Base-by-base conservation (phyloP, 768 basidiomycete species). In the Mycena capillaripes region DNA sequence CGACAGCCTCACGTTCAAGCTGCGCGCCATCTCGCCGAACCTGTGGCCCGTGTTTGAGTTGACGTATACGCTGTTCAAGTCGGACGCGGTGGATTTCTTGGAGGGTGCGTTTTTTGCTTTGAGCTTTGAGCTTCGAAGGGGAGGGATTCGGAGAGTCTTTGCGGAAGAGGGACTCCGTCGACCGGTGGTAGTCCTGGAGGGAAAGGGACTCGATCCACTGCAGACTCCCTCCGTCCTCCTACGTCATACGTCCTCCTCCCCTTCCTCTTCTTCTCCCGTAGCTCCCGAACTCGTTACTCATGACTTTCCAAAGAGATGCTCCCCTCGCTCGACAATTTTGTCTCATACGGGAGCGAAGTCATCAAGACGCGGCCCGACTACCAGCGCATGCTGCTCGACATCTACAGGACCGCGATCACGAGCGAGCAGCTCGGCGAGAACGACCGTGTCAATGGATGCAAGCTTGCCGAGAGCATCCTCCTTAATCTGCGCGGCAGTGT, bases 11-110 rank as follows among this genome's bases (percentile, higher is more conserved):
- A 95, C 95, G 0, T 97, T 95, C 87, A 94, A 91, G 81, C 87
- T 93, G 67, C 89, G 90, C 72, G 80, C 86, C 64, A 92, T 97
- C 77, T 90, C 93, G 44, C 91, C 93, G 0, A 89, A 86, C 75
- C 92, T 97, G 92, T 97, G 96, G 96, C 91, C 90, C 12, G 86
- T 97, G 40, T 95, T 95, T 72, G 95, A 96, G 82, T 81, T 91
- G 73, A 96, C 93, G 0, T 96, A 95, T 82, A 86, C 87, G 58
- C 83, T 94, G 23, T 95, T 97, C 90, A 95, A 95, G 81, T 85
- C 88, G 19, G 93, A 95, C 36, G 95, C 94, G 19, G 83, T 93
- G 44, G 95, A 96, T 82, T 97, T 95, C 86, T 86, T 97, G 64
- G 94, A 96, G 75, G 95, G 95, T 93, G 61, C 65, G 87, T 10